A percentile compares a stretch with the other conserved stretches of the same genome.
phyloP scores from a whole-genome alignment of 768 basidiomycete species.

The Psilocybe cubensis region DNA sequence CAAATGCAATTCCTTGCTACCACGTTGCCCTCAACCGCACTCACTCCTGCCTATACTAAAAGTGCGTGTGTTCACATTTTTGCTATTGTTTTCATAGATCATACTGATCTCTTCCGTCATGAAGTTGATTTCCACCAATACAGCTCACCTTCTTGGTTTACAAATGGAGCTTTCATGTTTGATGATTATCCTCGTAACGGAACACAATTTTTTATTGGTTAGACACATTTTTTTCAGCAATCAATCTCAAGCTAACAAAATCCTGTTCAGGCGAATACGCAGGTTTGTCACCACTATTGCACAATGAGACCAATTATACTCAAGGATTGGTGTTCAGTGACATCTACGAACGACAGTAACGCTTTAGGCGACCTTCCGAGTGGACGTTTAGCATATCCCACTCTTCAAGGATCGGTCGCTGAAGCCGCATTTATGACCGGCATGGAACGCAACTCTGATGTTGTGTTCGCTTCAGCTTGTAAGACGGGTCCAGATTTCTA shows the following conservation, averaged over 20 bases:
- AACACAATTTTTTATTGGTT: constrained; percentile 55
- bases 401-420: constrained; percentile 42
- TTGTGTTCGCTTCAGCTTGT: constrained; percentile 59
- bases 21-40: constrained; percentile 38
- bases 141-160: constrained; percentile 49
- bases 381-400: constrained; percentile 35
- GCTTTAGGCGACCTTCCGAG: constrained; percentile 29
- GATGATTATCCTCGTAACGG: constrained; percentile 56
- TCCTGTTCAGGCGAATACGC: constrained; percentile 49
- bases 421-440: constrained; percentile 70
- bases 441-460: constrained; percentile 58
- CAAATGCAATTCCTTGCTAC: constrained; percentile 54
- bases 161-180: constrained; percentile 52
- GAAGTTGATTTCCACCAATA: constrained; percentile 58
- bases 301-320: neutral
- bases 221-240: neutral
- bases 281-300: constrained; percentile 27
- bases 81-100: neutral
- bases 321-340: constrained; percentile 18
- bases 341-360: constrained; percentile 35
- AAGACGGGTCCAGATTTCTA: constrained; percentile 3
- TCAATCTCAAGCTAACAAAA: neutral
- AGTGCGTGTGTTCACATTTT: constrained; percentile 17
- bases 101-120: neutral
- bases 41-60: constrained; percentile 48